Percentiles rank a stretch among this genome's conserved stretches.
phyloP scores from a whole-genome alignment of 202 grass and related monocot genomes.

The Tripidium arundinaceum region DNA sequence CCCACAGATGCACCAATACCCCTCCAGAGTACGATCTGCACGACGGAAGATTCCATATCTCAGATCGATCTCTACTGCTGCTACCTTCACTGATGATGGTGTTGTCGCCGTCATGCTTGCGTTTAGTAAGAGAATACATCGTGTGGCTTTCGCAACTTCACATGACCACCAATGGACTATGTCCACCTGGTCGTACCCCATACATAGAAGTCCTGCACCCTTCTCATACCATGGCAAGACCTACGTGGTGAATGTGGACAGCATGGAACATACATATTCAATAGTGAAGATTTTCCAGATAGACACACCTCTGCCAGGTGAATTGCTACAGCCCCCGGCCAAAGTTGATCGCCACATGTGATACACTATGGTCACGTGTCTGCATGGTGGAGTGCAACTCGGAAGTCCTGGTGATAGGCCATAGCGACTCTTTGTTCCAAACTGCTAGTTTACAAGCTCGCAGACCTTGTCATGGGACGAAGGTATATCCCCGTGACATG shows the following conservation, averaged over 20 bases:
- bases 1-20: not conserved
- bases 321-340: not conserved
- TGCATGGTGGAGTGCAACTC: not conserved
- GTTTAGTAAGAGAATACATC: not conserved
- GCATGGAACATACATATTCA: too few relatives aligned
- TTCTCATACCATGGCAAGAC: not conserved
- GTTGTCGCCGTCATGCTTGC: not conserved
- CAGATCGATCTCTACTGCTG: not conserved
- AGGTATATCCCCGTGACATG: not conserved
- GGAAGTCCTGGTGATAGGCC: not conserved
- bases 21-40: not conserved
- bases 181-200: not conserved
- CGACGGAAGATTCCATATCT: not conserved
- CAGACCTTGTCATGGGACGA: not conserved
- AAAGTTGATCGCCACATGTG: not conserved
- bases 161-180: slow-evolving; percentile 1
- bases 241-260: not conserved
- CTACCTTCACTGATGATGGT: not conserved
- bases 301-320: not conserved
- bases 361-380: not conserved
- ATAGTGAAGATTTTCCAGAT: not conserved
- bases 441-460: not conserved
- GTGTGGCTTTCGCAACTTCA: not conserved
- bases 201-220: not conserved
- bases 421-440: not conserved